These are phyloP conservation scores for Cryomyces antarcticus DNA, from an alignment of 495 filamentous ascomycete species.

Conservation along the genomic window DNA sequence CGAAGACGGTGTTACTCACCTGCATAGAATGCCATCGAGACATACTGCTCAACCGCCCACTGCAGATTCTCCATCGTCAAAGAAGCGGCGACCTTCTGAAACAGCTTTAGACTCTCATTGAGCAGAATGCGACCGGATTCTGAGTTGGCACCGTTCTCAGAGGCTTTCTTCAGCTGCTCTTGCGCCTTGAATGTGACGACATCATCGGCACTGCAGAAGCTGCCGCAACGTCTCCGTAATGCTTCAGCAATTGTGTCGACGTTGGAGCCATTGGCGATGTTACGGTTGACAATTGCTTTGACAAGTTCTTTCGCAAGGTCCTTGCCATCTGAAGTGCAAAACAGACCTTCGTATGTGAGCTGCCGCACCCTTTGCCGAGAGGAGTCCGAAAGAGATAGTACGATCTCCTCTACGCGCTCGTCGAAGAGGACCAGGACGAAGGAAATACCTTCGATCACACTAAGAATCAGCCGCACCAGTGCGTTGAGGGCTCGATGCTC, in stretches of 20 bases:
- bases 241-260: constrained; percentile 95
- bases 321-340: constrained; percentile 55
- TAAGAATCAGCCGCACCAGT: constrained; percentile 56
- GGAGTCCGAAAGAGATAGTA: constrained; percentile 49
- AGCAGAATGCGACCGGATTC: constrained; percentile 63
- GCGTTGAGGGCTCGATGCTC: constrained; percentile 86
- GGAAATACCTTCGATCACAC: constrained; percentile 85
- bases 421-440: constrained; percentile 89
- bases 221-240: constrained; percentile 72
- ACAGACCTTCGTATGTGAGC: constrained; percentile 71
- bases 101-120: constrained; percentile 72
- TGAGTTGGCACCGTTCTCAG: constrained; percentile 51
- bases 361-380: constrained; percentile 45
- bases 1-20: constrained; percentile 6
- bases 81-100: constrained; percentile 65
- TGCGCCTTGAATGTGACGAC: constrained; percentile 96
- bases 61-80: constrained; percentile 64
- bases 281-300: constrained; percentile 93
- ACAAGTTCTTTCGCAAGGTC: constrained; percentile 92
- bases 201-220: constrained; percentile 91
- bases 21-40: constrained; percentile 68
- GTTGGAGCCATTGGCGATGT: constrained; percentile 85
- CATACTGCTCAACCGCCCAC: constrained; percentile 57
- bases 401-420: constrained; percentile 75
- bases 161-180: constrained; percentile 72